Evolutionary conservation across 345 rosid genomes (phyloP), one percentile per base, ranked within the genome.

Genomic region (Syzygium aromaticum): DNA sequence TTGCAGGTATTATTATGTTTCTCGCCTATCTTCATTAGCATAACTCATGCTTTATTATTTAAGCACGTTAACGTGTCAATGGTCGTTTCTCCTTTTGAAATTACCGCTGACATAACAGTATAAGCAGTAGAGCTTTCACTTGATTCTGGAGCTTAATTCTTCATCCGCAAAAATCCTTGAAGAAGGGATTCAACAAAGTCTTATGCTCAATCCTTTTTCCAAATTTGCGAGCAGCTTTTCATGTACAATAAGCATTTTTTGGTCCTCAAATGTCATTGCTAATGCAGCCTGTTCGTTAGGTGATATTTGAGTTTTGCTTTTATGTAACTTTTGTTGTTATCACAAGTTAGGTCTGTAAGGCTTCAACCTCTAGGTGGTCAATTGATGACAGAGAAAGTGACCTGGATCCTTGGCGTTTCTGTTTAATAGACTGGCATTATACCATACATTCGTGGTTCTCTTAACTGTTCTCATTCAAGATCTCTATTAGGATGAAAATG

Each of bases 1-100:
- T 96, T 98, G 91, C 99, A 98, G 97, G 99, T 98, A 92, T 27
- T 23, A 30, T 9, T 33, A 64, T 49, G 27, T 12, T 27, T n/a
- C 43, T 51, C 28, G 51, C 54, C 80, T 22, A 7, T 28, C 46
- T 52, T 52, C 59, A 38, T 11, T 84, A 30, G 82, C 49, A 38
- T 38, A 21, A 19, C 49, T 73, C 13, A 73, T 73, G 11, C 19
- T 73, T 73, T 33, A 9, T 22, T 38, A 38, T 73, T 33, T 38
- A 73, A 9, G 25, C 49, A 73, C 5, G 82, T 73, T 10, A 38
- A 38, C 38, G 82, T 73, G 21, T 38, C 80, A 33, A 67, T 73
- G 25, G 49, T 73, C 38, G 80, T 38, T 73, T 73, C 22, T 73
- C 49, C 27, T 73, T 73, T 73, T 73, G 43, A 73, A 73, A 38